Evolutionary conservation across 2,329 filamentous ascomycete species (phyloP).

Genomic region (Pyrenophora teres): DNA sequence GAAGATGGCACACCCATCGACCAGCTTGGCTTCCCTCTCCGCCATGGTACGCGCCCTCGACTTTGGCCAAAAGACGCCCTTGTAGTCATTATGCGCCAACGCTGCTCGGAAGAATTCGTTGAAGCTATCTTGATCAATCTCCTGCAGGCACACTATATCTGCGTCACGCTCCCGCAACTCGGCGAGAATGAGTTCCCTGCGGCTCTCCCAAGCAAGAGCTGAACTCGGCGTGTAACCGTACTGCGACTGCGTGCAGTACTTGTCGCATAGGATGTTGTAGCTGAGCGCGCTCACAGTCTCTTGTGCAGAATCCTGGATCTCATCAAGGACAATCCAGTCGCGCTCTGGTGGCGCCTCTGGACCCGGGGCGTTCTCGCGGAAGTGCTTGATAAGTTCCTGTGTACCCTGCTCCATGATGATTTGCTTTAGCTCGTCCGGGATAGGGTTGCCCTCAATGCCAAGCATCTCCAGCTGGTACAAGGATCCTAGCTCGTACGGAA

Average conservation of each 20-base stretch:
- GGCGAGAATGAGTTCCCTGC: conserved; percentile 78
- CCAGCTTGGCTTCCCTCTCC: conserved; percentile 83
- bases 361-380: conserved; percentile 83
- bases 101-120: conserved; percentile 89
- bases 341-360: conserved; percentile 77
- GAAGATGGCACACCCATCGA: conserved; percentile 96
- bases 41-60: conserved; percentile 89
- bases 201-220: conserved; percentile 84
- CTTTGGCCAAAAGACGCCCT: conserved; percentile 91
- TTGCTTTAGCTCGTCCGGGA: conserved; percentile 75
- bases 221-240: conserved; percentile 89
- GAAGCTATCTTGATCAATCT: conserved; percentile 90
- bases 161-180: conserved; percentile 80
- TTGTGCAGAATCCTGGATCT: conserved; percentile 54
- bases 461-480: conserved; percentile 86
- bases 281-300: conserved; percentile 83
- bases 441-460: conserved; percentile 88
- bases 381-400: conserved; percentile 76
- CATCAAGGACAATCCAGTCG: conserved; percentile 75
- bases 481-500: conserved; percentile 87
- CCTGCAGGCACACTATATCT: conserved; percentile 91
- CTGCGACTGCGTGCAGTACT: conserved; percentile 80
- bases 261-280: conserved; percentile 95
- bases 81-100: conserved; percentile 85
- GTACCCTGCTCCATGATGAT: conserved; percentile 88